Conservation (phyloP, 192 early-diverging fungal genomes). For the Backusella circina region DNA sequence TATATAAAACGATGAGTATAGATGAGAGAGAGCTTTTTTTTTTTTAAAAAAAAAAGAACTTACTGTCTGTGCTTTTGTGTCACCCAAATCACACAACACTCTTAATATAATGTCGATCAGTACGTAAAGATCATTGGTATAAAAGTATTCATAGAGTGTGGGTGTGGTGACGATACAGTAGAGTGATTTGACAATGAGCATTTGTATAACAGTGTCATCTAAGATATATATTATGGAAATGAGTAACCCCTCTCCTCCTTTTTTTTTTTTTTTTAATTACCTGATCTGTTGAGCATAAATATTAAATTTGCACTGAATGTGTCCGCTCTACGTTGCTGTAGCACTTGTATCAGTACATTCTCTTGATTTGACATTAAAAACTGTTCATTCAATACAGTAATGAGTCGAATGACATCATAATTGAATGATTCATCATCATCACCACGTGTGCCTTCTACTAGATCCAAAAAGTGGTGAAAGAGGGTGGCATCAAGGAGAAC, state of each 20-base stretch:
- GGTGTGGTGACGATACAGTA: constrained; percentile 65
- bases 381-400: constrained; percentile 68
- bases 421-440: constrained; percentile 54
- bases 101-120: constrained; percentile 85
- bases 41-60: neutral
- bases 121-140: constrained; percentile 89
- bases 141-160: constrained; percentile 65
- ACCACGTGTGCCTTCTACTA: constrained; percentile 54
- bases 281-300: constrained; percentile 88
- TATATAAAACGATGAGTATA: neutral
- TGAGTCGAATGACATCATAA: constrained; percentile 49
- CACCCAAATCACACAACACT: constrained; percentile 68
- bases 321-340: constrained; percentile 56
- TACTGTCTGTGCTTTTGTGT: constrained; percentile 21
- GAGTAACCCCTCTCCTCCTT: neutral
- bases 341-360: constrained; percentile 52
- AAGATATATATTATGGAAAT: neutral
- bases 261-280: constrained; percentile 38
- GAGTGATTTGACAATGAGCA: constrained; percentile 69
- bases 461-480: constrained; percentile 49
- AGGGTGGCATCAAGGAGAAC: constrained; percentile 43
- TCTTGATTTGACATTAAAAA: constrained; percentile 48
- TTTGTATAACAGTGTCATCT: constrained; percentile 54
- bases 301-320: constrained; percentile 88
- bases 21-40: neutral